phyloP scores from a whole-genome alignment of 306 rosid species.

The Cicer yamashitae region DNA sequence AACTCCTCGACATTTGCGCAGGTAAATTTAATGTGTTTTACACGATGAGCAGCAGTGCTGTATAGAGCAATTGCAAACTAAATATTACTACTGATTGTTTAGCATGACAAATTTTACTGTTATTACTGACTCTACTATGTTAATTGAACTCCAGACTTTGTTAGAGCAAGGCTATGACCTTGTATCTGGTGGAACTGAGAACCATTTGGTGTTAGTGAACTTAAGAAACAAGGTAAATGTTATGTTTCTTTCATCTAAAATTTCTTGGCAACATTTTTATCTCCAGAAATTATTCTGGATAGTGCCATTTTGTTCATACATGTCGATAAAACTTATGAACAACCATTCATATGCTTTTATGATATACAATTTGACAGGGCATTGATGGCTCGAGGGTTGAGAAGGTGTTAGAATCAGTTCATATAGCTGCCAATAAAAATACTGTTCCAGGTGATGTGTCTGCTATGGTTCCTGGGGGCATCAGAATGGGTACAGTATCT shows the following conservation, averaged over 20 bases:
- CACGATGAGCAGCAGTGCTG: neutral
- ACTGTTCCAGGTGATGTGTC: conserved; percentile 98
- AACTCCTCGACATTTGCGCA: conserved; percentile 78
- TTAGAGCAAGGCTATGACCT: conserved; percentile 80
- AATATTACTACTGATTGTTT: conserved; percentile 22
- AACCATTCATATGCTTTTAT: conserved; percentile 17
- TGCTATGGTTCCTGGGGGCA: conserved; percentile 98
- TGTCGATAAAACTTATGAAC: conserved; percentile 24
- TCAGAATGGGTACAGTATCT: conserved; percentile 80
- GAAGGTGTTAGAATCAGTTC: conserved; percentile 87
- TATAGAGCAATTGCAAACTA: conserved; percentile 17
- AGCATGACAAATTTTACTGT: conserved; percentile 31
- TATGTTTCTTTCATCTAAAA: conserved; percentile 38
- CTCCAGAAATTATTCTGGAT: conserved; percentile 5
- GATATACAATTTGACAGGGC: conserved; percentile 58
- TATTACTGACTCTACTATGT: conserved; percentile 41
- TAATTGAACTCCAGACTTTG: conserved; percentile 76
- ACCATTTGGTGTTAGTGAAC: conserved; percentile 88
- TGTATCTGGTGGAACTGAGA: conserved; percentile 97
- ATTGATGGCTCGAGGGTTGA: conserved; percentile 97
- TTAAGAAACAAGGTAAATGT: conserved; percentile 77
- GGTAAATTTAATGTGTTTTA: conserved; percentile 51
- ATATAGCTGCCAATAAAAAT: conserved; percentile 93
- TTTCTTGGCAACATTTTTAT: conserved; percentile 34
- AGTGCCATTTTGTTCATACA: conserved; percentile 30